Base-by-base conservation (phyloP, 352 stramenopile species). In the Phytophthora meadii region DNA sequence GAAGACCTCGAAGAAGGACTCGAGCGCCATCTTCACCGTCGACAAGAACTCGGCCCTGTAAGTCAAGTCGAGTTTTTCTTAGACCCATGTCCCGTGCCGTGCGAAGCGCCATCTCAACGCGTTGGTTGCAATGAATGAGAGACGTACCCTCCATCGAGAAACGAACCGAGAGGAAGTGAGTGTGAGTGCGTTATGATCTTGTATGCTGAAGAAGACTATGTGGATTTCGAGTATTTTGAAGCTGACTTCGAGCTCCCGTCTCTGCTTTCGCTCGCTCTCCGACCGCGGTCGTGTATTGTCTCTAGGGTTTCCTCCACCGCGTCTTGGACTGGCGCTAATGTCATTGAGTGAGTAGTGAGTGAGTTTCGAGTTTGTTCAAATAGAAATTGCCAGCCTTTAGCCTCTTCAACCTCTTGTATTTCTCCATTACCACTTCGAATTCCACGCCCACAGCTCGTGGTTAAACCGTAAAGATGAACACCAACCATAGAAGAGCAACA, bases 11-110 rank as follows among this genome's bases (percentile, higher is more conserved):
- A 74, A 80, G 48, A 61, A 90, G 54, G 74, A 14, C 0, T 52
- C 59, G 34, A 25, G 74, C 30, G 77, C 72, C 42, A 92, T 92
- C 73, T 92, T 92, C 62, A 92, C 84, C 32, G 68, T 92, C 50
- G 84, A 92, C 76, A 82, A 90, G 76, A 81, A 84, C 69, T 92
- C 84, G 51, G 81, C 79, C 3, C 71, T 92, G 72, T 92, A 89
- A 87, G 60, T 47, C 6, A 24, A 47, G 27, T 36, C 47, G 27
- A 56, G 42, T 3, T 6, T 48, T 37, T 3, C 30, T 36, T 54
- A 40, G 44, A 49, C 28, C 24, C 48, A 58, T 76, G 52, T 78
- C 47, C 56, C 53, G 66, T 79, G 70, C 36, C 50, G 54, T 61
- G 37, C 34, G 28, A 63, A 68, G 42, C 52, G 61, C 58, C 48